A percentile compares a stretch with the other conserved stretches of the same genome.
phyloP scores from a whole-genome alignment of 208 protist genomes.

The Wallacemonas rigidus region DNA sequence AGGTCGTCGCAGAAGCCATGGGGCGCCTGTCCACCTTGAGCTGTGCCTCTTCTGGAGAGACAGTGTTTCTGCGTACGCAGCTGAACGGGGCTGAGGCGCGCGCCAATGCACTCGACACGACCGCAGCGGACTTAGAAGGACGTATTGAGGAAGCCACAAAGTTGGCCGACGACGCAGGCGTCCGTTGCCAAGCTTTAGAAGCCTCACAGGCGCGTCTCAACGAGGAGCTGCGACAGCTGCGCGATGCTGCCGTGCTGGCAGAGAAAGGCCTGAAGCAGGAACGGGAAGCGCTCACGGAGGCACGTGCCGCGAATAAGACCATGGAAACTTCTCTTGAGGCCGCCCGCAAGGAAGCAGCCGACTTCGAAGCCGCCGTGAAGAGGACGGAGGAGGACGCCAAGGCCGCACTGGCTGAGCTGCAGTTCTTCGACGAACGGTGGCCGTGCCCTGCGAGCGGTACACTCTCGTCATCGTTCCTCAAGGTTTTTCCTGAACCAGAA shows the following conservation, averaged over 20 bases:
- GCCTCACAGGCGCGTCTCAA: too few species aligned
- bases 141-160: too few species aligned
- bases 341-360: conserved; percentile 1
- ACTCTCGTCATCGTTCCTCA: conserved; percentile 21
- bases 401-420: conserved; percentile 12
- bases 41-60: not conserved
- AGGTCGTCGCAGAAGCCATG: not conserved
- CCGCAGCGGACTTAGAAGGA: not conserved
- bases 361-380: not conserved
- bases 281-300: not conserved
- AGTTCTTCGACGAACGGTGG: conserved; percentile 28
- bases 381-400: not conserved
- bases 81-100: not conserved
- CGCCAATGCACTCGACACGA: not conserved
- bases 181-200: too few species aligned
- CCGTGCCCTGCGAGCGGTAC: not conserved
- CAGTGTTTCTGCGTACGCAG: not conserved
- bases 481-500: conserved; percentile 31
- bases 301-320: not conserved
- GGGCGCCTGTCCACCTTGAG: not conserved
- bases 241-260: not conserved
- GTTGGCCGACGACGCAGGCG: too few species aligned
- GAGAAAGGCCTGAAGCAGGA: not conserved
- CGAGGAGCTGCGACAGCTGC: too few species aligned
- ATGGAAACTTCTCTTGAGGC: not conserved